These are phyloP conservation scores for Lipomyces sp. DNA, from an alignment of 805 yeast genomes.

Conservation along the genomic window DNA sequence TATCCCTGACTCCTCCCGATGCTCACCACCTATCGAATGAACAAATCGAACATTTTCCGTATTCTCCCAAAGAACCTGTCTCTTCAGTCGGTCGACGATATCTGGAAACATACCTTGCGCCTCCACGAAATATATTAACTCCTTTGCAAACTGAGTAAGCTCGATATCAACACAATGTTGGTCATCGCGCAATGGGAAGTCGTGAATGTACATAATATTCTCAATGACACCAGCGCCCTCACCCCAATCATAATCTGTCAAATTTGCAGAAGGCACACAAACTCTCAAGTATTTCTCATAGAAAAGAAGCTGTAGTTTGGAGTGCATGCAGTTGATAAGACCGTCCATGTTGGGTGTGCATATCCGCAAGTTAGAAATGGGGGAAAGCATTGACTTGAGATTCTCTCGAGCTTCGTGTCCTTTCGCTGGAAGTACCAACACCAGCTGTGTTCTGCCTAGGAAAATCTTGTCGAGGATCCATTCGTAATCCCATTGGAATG, in stretches of 20 bases:
- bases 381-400: constrained; percentile 3
- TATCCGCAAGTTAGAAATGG: constrained; percentile 27
- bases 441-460: constrained; percentile 24
- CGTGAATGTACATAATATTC: constrained; percentile 38
- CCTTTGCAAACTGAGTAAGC: constrained; percentile 24
- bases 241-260: constrained; percentile 41
- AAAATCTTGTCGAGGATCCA: constrained; percentile 32
- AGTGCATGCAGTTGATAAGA: constrained; percentile 36
- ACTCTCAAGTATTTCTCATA: constrained; percentile 36
- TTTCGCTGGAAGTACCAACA: constrained; percentile 34
- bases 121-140: constrained; percentile 31
- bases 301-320: constrained; percentile 38
- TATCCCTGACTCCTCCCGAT: constrained; percentile 14
- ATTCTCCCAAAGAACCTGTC: constrained; percentile 32
- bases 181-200: constrained; percentile 26
- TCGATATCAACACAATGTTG: background rate
- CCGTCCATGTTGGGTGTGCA: constrained; percentile 36
- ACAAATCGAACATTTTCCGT: constrained; percentile 38
- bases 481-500: constrained; percentile 36
- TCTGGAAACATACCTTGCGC: constrained; percentile 34
- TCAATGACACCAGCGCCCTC: constrained; percentile 39
- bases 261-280: constrained; percentile 39
- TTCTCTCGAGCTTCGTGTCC: constrained; percentile 20
- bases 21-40: constrained; percentile 39
- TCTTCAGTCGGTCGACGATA: constrained; percentile 23